phyloP scores from a whole-genome alignment of 305 asterid species.

The Fraxinus sp. region DNA sequence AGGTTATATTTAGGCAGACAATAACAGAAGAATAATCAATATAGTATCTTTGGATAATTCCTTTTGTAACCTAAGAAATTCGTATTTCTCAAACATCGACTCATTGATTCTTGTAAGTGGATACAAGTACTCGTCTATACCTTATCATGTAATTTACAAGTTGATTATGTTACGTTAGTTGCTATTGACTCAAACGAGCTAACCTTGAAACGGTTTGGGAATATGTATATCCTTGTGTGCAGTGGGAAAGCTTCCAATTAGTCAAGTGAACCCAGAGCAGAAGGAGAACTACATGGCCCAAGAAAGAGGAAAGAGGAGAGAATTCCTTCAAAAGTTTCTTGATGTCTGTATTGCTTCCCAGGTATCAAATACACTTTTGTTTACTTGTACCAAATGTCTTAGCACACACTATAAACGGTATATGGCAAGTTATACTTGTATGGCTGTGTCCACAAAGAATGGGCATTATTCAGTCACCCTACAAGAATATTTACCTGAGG shows the following conservation, averaged over 20 bases:
- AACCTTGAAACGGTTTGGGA: not conserved
- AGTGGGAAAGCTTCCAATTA: conserved; percentile 70
- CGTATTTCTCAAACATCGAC: not conserved
- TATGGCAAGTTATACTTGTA: not conserved
- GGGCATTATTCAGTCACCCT: not conserved
- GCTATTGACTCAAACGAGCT: not conserved
- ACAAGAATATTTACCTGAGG: not conserved
- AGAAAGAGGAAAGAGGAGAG: conserved; percentile 57
- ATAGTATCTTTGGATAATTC: not conserved
- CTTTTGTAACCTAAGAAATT: not conserved
- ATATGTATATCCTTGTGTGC: not conserved
- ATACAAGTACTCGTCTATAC: not conserved
- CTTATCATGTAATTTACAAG: not conserved
- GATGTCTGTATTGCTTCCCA: conserved; percentile 43
- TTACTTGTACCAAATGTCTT: not conserved
- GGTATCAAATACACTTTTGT: conserved; percentile 29
- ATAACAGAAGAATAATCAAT: not conserved
- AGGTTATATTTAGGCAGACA: not conserved
- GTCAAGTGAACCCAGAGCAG: conserved; percentile 65
- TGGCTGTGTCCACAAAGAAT: not conserved
- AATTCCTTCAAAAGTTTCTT: conserved; percentile 53
- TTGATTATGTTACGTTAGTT: not conserved
- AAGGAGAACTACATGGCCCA: conserved; percentile 45
- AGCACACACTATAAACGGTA: not conserved
- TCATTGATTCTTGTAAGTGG: not conserved